Evolutionary conservation across 345 rosid genomes (phyloP).

Genomic region (Sonneratia caseolaris): DNA sequence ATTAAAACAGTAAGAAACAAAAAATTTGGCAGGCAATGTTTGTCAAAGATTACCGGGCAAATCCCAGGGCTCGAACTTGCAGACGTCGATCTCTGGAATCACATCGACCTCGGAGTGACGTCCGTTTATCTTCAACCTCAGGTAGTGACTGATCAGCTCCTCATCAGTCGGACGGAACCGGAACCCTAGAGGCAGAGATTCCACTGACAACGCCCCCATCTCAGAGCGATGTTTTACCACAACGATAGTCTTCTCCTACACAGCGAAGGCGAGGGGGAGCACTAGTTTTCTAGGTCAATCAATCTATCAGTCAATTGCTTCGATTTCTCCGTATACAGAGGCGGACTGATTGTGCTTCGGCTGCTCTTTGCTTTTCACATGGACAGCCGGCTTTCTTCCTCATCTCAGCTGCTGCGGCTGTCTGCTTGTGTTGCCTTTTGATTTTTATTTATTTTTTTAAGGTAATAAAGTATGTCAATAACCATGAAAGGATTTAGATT

Average conservation of each 20-base stretch:
- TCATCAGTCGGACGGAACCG: conserved; percentile 89
- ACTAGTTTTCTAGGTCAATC: too few relatives aligned
- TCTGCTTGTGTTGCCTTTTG: too few relatives aligned
- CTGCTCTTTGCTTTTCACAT: too few relatives aligned
- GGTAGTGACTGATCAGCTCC: conserved; percentile 80
- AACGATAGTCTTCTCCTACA: not conserved
- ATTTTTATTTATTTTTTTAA: too few relatives aligned
- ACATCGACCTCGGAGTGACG: conserved; percentile 66
- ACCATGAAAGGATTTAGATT: too few relatives aligned
- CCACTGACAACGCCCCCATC: conserved; percentile 42
- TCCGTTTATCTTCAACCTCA: conserved; percentile 76
- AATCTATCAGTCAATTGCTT: too few relatives aligned
- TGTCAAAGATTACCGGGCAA: conserved; percentile 45
- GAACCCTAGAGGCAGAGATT: conserved; percentile 67
- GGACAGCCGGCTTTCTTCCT: too few relatives aligned
- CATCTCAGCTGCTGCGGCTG: too few relatives aligned
- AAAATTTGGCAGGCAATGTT: not conserved
- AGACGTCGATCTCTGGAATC: conserved; percentile 75
- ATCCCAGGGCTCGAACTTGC: conserved; percentile 98
- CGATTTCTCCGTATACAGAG: too few relatives aligned
- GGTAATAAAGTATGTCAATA: too few relatives aligned
- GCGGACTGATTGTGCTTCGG: too few relatives aligned
- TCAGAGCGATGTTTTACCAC: too few relatives aligned
- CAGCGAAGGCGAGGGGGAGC: not conserved
- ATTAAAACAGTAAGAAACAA: not conserved